Base-by-base conservation (phyloP, 805 yeast species). In the Torulaspora maleeae region DNA sequence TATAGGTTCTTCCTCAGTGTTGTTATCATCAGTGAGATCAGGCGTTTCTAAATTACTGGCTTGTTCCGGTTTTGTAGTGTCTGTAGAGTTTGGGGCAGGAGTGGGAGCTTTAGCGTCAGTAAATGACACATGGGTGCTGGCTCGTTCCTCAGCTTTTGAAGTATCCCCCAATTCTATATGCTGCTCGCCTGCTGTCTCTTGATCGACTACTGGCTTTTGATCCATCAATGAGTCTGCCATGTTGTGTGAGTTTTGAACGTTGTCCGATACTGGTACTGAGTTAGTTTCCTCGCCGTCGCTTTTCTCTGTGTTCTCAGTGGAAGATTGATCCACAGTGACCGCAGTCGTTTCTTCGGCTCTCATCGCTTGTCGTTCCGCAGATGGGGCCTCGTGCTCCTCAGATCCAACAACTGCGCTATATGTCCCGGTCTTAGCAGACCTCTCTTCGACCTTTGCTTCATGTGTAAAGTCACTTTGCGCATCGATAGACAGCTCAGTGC, bases 1-100 rank as follows among this genome's bases (percentile, higher is more conserved):
- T 0, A 70, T 49, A 1, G 50, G 45, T 17, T 59, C 64, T 15
- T 37, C 51, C 30, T 43, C 44, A 27, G 47, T 45, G 16, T 45
- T 54, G 13, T 50, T 53, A 22, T 50, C 54, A 25, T 49, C 54
- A 2, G 34, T 44, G 15, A 51, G 51, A 17, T 40, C 51, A 3
- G 45, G 45, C 10, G 47, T 30, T 3, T 19, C 27, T 27, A 40
- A 37, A 12, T 33, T 50, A 11, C 43, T 45, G n/a, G 46, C 22
- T 24, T 49, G 17, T 22, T 16, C 40, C 6, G 32, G 27, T 27
- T 27, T 32, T n/a, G 20, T 12, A 11, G 12, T 9, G 12, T 15
- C 35, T 15, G 35, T 15, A 16, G 20, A 15, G 20, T 32, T 17
- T 22, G 7, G 11, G 7, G 7, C n/a, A 5, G 35, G n/a, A 8